Evolutionary conservation across 768 basidiomycete species (phyloP).

Genomic region (Piloderma croceum): DNA sequence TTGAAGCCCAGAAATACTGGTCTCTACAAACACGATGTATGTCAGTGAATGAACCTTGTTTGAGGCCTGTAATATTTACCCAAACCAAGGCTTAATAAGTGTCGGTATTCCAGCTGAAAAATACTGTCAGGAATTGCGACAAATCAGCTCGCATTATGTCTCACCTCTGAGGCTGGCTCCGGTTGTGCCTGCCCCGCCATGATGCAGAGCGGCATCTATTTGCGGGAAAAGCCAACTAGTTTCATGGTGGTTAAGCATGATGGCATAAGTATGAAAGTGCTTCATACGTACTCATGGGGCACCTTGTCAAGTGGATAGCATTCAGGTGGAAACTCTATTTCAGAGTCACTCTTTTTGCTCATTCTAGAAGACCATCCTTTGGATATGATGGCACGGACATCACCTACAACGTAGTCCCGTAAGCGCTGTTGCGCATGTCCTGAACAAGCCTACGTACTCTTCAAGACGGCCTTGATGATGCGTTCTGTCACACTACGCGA

Average conservation of each 20-base stretch:
- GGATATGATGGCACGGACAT: constrained; percentile 60
- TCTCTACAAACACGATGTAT: constrained; percentile 28
- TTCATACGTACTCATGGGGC: constrained; percentile 47
- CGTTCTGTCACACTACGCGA: constrained; percentile 48
- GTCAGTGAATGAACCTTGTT: neutral
- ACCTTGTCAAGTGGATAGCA: constrained; percentile 57
- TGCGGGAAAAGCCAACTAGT: constrained; percentile 50
- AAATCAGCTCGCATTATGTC: constrained; percentile 2
- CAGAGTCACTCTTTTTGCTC: constrained; percentile 35
- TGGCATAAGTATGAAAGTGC: neutral
- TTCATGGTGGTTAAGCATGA: neutral
- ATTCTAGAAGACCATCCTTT: constrained; percentile 64
- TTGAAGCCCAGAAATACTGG: constrained; percentile 59
- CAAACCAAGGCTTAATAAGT: constrained; percentile 67
- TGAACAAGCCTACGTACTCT: constrained; percentile 35
- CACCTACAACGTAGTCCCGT: constrained; percentile 30
- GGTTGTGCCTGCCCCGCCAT: constrained; percentile 69
- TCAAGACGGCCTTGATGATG: constrained; percentile 56
- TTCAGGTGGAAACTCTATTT: constrained; percentile 44
- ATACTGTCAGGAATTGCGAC: neutral
- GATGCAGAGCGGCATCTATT: constrained; percentile 59
- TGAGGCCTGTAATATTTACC: constrained; percentile 20
- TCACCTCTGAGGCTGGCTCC: constrained; percentile 53
- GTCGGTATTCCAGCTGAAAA: constrained; percentile 52
- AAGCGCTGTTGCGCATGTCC: neutral